Percentiles rank a stretch among this genome's conserved stretches.
Conservation (phyloP, 2,329 filamentous ascomycete species). For the Fusarium illudens region DNA sequence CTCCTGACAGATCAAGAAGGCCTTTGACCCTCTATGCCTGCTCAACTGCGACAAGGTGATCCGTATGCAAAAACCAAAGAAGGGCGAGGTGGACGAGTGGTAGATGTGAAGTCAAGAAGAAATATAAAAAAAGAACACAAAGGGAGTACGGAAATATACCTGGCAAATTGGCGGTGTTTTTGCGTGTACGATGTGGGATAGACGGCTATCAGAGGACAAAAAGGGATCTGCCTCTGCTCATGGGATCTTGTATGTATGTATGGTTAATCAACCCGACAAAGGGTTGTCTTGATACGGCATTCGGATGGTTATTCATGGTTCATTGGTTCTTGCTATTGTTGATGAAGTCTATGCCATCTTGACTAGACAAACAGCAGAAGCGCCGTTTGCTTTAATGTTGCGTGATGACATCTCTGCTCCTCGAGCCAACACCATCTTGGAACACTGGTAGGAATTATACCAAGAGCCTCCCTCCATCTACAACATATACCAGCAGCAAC, state of each 20-base stretch:
- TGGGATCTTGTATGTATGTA: constrained; percentile 21
- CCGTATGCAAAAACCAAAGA: constrained; percentile 61
- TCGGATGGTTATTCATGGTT: neutral
- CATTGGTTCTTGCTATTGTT: neutral
- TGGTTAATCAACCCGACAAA: neutral
- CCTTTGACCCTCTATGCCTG: constrained; percentile 78
- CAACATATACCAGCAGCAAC: neutral
- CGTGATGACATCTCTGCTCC: too few species aligned
- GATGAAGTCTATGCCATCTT: neutral
- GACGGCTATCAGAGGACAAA: constrained; percentile 10
- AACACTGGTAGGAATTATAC: neutral
- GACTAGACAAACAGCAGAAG: neutral
- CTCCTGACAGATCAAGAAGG: constrained; percentile 73
- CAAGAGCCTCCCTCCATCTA: neutral
- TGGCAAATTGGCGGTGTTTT: constrained; percentile 8
- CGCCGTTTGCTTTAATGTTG: too few species aligned
- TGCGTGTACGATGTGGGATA: constrained; percentile 32
- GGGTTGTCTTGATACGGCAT: neutral
- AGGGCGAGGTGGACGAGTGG: constrained; percentile 56
- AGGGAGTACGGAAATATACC: constrained; percentile 20
- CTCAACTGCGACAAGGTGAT: constrained; percentile 76
- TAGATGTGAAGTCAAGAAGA: constrained; percentile 33
- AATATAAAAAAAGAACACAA: neutral
- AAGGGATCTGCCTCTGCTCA: neutral
- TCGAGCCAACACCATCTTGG: neutral